phyloP scores from a whole-genome alignment of 2,329 filamentous ascomycete genomes.

The Fusarium nelsonii region DNA sequence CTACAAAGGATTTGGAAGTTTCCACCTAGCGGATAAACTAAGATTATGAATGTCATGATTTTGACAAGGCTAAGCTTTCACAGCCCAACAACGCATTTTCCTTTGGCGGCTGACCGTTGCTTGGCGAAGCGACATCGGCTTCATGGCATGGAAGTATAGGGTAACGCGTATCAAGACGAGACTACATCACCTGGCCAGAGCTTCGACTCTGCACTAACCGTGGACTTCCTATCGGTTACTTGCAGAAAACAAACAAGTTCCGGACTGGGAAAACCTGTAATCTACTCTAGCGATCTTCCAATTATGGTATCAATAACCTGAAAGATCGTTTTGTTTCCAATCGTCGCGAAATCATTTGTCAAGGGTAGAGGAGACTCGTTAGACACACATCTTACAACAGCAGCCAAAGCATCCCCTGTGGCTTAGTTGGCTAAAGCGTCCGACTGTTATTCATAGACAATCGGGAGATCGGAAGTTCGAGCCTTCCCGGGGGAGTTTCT shows the following conservation, averaged over 20 bases:
- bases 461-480: slow-evolving; percentile 51
- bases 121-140: background rate
- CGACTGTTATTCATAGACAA: slow-evolving; percentile 46
- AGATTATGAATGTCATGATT: background rate
- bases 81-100: background rate
- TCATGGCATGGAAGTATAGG: background rate
- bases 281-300: too few relatives aligned
- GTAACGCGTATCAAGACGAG: background rate
- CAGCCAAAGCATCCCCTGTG: slow-evolving; percentile 35
- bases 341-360: accelerated
- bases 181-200: too few relatives aligned
- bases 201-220: too few relatives aligned
- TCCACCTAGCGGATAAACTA: too few relatives aligned
- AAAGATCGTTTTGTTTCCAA: background rate
- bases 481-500: slow-evolving; percentile 48
- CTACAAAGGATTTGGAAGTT: background rate
- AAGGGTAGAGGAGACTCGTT: background rate
- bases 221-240: too few relatives aligned
- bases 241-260: too few relatives aligned
- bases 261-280: background rate
- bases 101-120: background rate
- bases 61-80: background rate
- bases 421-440: slow-evolving; percentile 47
- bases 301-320: background rate
- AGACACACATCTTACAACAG: background rate